Evolutionary conservation across 257 asterid genomes (phyloP).

Genomic region (Forsythia viridissima): DNA sequence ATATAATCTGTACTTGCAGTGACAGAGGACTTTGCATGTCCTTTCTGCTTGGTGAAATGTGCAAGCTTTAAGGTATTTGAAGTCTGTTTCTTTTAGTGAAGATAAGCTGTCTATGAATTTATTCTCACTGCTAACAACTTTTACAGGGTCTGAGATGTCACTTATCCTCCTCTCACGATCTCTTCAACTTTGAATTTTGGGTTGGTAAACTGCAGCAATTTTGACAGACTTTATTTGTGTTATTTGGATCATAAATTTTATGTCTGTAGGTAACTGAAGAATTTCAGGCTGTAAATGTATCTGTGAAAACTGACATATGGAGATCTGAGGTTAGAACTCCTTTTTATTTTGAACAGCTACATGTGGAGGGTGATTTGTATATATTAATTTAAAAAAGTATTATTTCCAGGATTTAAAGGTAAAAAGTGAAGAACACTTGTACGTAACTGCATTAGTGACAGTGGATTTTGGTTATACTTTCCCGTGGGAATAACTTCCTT

Average conservation of each 20-base stretch:
- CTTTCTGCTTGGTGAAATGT: conserved; percentile 96
- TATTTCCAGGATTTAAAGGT: not conserved
- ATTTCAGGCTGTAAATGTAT: conserved; percentile 92
- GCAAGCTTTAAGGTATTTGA: conserved; percentile 81
- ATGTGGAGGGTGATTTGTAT: conserved; percentile 9
- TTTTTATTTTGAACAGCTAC: conserved; percentile 14
- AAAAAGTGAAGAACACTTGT: not conserved
- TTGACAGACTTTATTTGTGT: conserved; percentile 2
- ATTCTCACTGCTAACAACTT: conserved; percentile 28
- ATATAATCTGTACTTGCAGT: conserved; percentile 53
- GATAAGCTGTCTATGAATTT: conserved; percentile 7
- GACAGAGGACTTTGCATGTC: conserved; percentile 97
- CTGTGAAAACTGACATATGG: conserved; percentile 78
- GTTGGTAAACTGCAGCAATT: conserved; percentile 54
- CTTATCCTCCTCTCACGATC: conserved; percentile 75
- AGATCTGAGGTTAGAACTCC: conserved; percentile 76
- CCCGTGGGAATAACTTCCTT: not conserved
- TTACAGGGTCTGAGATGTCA: conserved; percentile 89
- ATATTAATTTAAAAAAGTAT: not conserved
- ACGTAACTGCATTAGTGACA: conserved; percentile 1
- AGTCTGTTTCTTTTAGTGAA: not conserved
- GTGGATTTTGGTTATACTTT: not conserved
- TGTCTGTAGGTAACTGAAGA: conserved; percentile 81
- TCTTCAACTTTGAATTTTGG: conserved; percentile 97
- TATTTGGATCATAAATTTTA: conserved; percentile 6